Evolutionary conservation across 164 flowering plant species (phyloP).

Genomic region (Warburgia ugandensis): DNA sequence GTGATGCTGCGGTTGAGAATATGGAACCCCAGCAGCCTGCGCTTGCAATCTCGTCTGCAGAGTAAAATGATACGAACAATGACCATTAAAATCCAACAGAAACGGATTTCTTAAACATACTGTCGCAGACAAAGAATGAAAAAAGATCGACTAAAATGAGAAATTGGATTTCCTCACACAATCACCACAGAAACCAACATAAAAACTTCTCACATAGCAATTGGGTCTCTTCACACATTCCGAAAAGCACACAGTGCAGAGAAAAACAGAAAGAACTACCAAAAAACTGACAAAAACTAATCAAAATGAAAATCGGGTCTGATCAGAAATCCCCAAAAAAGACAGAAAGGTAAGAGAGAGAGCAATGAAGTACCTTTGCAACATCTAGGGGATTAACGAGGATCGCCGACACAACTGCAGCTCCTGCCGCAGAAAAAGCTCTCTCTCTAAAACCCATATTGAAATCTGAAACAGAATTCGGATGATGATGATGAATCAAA

Average conservation of each 20-base stretch:
- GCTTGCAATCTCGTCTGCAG: slow-evolving; percentile 94
- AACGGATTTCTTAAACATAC: neutral
- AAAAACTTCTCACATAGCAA: too few species aligned
- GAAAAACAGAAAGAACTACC: neutral
- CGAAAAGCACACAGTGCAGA: neutral
- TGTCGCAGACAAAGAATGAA: neutral
- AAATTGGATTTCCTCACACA: too few species aligned
- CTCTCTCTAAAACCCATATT: slow-evolving; percentile 61
- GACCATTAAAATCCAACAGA: neutral
- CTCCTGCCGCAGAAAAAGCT: slow-evolving; percentile 84
- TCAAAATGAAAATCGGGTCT: neutral
- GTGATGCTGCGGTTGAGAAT: slow-evolving; percentile 57
- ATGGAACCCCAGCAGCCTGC: slow-evolving; percentile 83
- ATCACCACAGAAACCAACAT: too few species aligned
- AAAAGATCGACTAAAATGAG: neutral
- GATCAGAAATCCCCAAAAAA: neutral
- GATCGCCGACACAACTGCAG: slow-evolving; percentile 85
- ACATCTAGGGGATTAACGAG: slow-evolving; percentile 96
- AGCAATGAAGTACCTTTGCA: slow-evolving; percentile 55
- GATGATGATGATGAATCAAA: too few species aligned
- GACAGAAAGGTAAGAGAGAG: neutral
- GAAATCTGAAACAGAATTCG: slow-evolving; percentile 20
- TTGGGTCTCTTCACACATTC: neutral
- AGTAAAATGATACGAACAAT: neutral
- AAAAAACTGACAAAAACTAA: neutral